Percentiles rank a stretch among this genome's conserved stretches.
Conservation (phyloP, 768 basidiomycete genomes). For the Lepiota brunneoincarnata region DNA sequence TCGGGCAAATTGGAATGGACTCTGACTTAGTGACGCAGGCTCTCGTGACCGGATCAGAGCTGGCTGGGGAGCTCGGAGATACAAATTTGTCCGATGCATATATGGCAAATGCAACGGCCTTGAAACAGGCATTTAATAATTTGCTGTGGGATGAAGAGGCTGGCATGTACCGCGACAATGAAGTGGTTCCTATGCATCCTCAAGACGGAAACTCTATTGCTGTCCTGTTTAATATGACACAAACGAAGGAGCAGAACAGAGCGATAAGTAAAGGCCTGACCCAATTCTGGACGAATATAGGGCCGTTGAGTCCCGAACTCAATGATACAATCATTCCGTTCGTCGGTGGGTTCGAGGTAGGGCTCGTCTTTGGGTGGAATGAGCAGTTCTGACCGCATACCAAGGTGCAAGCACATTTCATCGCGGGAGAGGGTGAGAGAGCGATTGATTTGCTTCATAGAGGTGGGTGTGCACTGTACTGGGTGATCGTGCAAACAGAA, state of each 20-base stretch:
- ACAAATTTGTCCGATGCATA: conserved; percentile 22
- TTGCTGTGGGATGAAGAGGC: conserved; percentile 39
- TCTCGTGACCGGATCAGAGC: conserved; percentile 31
- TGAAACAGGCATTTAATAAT: conserved; percentile 40
- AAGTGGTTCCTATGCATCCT: conserved; percentile 36
- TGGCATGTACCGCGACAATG: conserved; percentile 49
- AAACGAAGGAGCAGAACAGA: conserved; percentile 32
- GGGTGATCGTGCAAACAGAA: no score
- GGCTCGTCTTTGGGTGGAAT: not conserved
- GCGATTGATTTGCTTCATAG: conserved; percentile 43
- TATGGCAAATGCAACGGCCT: conserved; percentile 30
- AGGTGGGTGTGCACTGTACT: conserved; percentile 15
- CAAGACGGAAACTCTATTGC: conserved; percentile 52
- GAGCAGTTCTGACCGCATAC: not conserved
- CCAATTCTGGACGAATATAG: conserved; percentile 46
- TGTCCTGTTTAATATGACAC: conserved; percentile 44
- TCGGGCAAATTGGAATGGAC: not conserved
- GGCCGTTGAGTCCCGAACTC: conserved; percentile 45
- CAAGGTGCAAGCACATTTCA: conserved; percentile 50
- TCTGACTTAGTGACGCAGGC: conserved; percentile 18
- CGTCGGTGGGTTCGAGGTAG: conserved; percentile 46
- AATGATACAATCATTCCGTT: conserved; percentile 52
- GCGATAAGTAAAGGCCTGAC: conserved; percentile 42
- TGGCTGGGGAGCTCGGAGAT: conserved; percentile 28
- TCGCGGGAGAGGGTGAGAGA: conserved; percentile 39